phyloP scores from a whole-genome alignment of 352 stramenopile genomes.

The Pythium vanterpoolii region DNA sequence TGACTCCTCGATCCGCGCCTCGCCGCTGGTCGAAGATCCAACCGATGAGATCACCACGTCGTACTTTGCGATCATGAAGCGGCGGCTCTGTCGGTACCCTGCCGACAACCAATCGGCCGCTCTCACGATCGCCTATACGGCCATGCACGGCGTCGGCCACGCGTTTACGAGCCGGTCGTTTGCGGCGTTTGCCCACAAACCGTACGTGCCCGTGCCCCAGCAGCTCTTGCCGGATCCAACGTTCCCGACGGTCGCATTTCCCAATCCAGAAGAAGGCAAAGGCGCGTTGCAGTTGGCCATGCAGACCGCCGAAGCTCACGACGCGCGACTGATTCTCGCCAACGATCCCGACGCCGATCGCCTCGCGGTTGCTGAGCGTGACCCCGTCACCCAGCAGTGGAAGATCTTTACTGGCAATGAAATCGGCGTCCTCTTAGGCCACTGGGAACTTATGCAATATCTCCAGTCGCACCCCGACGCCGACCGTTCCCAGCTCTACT shows the following conservation, averaged over 20 bases:
- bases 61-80: slow-evolving; percentile 67
- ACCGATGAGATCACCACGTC: slow-evolving; percentile 57
- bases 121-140: slow-evolving; percentile 93
- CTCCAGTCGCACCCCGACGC: slow-evolving; percentile 50
- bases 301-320: slow-evolving; percentile 71
- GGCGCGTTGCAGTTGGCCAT: slow-evolving; percentile 95
- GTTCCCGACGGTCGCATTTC: slow-evolving; percentile 97
- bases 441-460: slow-evolving; percentile 88
- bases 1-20: slow-evolving; percentile 31
- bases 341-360: slow-evolving; percentile 99
- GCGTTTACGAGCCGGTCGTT: slow-evolving; percentile 92
- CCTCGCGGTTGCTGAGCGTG: slow-evolving; percentile 93
- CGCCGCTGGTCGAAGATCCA: slow-evolving; percentile 60
- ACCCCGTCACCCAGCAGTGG: slow-evolving; percentile 83
- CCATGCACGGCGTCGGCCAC: slow-evolving; percentile 98
- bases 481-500: slow-evolving; percentile 66
- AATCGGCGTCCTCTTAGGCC: slow-evolving; percentile 94
- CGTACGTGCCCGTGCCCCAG: slow-evolving; percentile 81
- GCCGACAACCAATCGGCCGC: slow-evolving; percentile 51
- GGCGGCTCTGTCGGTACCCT: slow-evolving; percentile 60
- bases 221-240: slow-evolving; percentile 93
- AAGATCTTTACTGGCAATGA: slow-evolving; percentile 98
- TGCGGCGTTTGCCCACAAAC: slow-evolving; percentile 80
- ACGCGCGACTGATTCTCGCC: slow-evolving; percentile 90
- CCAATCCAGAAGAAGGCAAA: slow-evolving; percentile 97